Evolutionary conservation across 169 alveolate species (phyloP), one percentile per base, ranked within the genome.

Genomic region (Eimeria sp.): DNA sequence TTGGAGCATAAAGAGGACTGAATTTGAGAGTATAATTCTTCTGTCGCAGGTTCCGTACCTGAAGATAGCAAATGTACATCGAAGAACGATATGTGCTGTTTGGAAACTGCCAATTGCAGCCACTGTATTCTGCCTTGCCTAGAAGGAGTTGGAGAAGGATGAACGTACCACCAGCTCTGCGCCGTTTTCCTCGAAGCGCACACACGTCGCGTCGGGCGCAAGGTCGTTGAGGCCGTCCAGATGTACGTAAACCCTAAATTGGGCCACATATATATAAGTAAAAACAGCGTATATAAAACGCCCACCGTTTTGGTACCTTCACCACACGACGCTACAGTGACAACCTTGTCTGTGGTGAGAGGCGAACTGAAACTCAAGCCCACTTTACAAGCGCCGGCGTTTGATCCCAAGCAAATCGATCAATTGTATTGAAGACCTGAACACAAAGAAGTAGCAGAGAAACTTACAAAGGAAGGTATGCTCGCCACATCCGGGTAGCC

Each of bases 321-420:
- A 0, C 51, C 25, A 5, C 27, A 78, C 10, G 16, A 5, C 27
- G 82, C 54, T 72, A 4, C 82, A 72, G 82, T 16, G 82, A 34
- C 51, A 34, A 34, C 82, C 27, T 2, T 10, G 1, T 49, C 82
- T 30, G 34, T 78, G 40, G 4, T 47, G 34, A 18, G 40, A 34
- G 40, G 40, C 40, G 2, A n/a, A 57, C 47, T 83, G 22, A 22
- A 27, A 13, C 11, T 30, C 45, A 76, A 47, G n/a, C 93, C 67
- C 93, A 87, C 93, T 87, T 87, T 40, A 87, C 93, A 20, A 87
- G 65, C 20, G 70, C 30, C 16, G 82, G 54, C 22, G 93, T 87
- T 43, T 87, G 93, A 61, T 87, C 93, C 93, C 93, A 87, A 3
- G 82, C 93, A 87, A 87, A 87, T 51, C 93, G 30, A 18, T 87